Percentiles rank a stretch among this genome's conserved stretches.
phyloP scores from a whole-genome alignment of 176 grass and related monocot genomes.

The Zoysia pacifica region DNA sequence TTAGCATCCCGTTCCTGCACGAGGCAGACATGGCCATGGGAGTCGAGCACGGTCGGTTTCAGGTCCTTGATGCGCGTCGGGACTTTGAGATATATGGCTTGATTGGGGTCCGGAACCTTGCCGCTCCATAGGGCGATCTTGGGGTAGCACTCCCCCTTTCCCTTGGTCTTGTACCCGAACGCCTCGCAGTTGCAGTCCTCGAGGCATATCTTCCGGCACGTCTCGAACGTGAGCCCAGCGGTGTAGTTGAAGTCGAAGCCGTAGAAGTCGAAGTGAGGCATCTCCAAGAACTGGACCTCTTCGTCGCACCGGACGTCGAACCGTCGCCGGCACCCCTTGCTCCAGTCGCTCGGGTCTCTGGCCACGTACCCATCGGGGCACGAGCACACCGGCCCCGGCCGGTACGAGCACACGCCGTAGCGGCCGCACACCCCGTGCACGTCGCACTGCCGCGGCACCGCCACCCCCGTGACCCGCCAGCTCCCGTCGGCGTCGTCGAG shows the following conservation, averaged over 20 bases:
- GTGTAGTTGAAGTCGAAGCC: constrained; percentile 66
- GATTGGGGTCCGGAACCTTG: neutral
- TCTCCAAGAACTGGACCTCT: constrained; percentile 35
- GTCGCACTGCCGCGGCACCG: constrained; percentile 48
- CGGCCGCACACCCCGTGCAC: constrained; percentile 65
- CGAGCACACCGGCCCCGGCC: constrained; percentile 30
- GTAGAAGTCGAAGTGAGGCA: constrained; percentile 44
- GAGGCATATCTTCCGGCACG: constrained; percentile 54
- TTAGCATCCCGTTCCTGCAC: constrained; percentile 14
- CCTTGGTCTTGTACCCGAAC: constrained; percentile 48
- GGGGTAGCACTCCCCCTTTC: constrained; percentile 53
- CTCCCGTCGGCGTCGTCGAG: constrained; percentile 25
- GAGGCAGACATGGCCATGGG: constrained; percentile 35
- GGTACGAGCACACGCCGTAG: constrained; percentile 57
- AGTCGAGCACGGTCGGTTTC: neutral
- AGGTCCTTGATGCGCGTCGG: constrained; percentile 3
- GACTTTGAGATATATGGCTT: constrained; percentile 58
- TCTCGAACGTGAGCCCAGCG: neutral
- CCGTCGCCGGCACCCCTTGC: constrained; percentile 57
- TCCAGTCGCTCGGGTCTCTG: constrained; percentile 57
- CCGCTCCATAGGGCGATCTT: constrained; percentile 64
- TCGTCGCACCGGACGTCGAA: constrained; percentile 40
- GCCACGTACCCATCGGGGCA: constrained; percentile 56
- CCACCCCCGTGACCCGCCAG: constrained; percentile 57
- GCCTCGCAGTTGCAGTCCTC: constrained; percentile 66